Evolutionary conservation across 768 basidiomycete species (phyloP).

Genomic region (Amanita pallidorosea): DNA sequence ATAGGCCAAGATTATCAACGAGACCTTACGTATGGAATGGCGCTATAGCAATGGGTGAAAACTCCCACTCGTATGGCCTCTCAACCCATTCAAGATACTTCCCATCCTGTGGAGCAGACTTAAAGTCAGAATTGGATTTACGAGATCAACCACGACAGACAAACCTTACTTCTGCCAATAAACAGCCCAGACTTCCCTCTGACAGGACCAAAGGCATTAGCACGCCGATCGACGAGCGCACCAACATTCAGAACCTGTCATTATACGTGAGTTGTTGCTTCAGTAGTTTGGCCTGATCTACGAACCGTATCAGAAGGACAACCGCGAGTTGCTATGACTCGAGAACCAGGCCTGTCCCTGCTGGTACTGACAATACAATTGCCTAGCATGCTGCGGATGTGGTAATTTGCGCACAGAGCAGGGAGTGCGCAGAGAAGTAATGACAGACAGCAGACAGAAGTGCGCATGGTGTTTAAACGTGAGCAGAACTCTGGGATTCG

Average conservation of each 20-base stretch:
- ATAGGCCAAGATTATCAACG: not conserved
- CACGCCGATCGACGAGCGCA: not conserved
- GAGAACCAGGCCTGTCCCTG: not conserved
- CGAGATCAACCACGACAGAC: not conserved
- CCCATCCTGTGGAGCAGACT: not conserved
- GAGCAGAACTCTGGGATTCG: no score
- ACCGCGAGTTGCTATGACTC: not conserved
- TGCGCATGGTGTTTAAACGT: not conserved
- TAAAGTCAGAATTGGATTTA: not conserved
- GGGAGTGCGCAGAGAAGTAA: not conserved
- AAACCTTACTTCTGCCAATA: not conserved
- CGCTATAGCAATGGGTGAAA: not conserved
- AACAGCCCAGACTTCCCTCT: not conserved
- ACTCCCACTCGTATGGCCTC: not conserved
- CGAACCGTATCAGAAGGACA: not conserved
- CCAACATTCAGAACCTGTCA: not conserved
- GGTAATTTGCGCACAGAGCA: not conserved
- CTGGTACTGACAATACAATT: not conserved
- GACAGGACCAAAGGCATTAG: not conserved
- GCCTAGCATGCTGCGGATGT: not conserved
- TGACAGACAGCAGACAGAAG: not conserved
- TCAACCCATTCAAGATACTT: not conserved
- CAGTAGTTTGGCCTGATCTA: no score
- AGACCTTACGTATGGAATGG: not conserved
- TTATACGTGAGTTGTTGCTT: not conserved